phyloP scores from a whole-genome alignment of 1,139 yeast species.

The Zygoascus meyerae region DNA sequence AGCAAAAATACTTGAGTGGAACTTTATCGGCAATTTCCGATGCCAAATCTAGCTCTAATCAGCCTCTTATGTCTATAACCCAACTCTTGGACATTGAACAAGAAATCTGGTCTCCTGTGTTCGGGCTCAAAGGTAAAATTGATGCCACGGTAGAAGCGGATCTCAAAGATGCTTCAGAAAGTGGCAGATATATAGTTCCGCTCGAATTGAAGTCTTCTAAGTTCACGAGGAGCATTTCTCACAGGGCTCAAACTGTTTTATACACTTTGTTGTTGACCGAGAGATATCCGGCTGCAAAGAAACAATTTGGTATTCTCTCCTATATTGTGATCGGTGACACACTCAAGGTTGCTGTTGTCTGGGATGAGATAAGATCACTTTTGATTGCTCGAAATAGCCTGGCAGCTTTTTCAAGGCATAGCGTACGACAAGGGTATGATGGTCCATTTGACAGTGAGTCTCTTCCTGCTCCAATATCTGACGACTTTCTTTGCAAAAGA shows the following conservation, averaged over 20 bases:
- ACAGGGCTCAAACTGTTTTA: conserved; percentile 84
- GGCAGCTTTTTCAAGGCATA: conserved; percentile 49
- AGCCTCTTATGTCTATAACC: conserved; percentile 39
- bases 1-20: conserved; percentile 39
- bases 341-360: conserved; percentile 36
- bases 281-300: conserved; percentile 62
- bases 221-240: conserved; percentile 49
- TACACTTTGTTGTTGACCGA: conserved; percentile 77
- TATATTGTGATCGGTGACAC: conserved; percentile 63
- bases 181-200: conserved; percentile 55
- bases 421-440: conserved; percentile 13
- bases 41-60: conserved; percentile 19
- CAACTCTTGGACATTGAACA: conserved; percentile 82
- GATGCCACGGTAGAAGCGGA: conserved; percentile 78
- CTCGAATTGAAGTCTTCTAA: conserved; percentile 87
- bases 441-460: conserved; percentile 20
- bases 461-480: conserved; percentile 56
- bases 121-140: conserved; percentile 85
- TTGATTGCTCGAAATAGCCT: conserved; percentile 67
- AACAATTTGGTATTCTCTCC: conserved; percentile 56
- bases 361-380: conserved; percentile 55
- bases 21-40: conserved; percentile 23
- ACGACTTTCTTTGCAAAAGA: conserved; percentile 54
- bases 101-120: conserved; percentile 84
- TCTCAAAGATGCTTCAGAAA: conserved; percentile 25